These are phyloP conservation scores for Diaporthe sp. DNA, from an alignment of 2,329 filamentous ascomycete genomes.

Conservation along the genomic window DNA sequence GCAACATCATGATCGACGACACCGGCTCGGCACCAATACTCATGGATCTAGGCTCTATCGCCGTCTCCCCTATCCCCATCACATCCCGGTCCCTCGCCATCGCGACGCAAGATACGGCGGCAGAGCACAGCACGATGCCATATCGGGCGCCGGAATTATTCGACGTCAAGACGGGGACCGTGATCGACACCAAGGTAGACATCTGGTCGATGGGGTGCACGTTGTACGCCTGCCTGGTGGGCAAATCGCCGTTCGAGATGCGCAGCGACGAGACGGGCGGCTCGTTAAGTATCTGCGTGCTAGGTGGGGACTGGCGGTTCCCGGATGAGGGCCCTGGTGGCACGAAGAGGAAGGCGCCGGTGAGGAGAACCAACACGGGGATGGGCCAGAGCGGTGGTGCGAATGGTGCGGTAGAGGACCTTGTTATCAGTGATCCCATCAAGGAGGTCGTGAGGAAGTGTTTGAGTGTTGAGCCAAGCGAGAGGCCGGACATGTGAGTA, in stretches of 20 bases:
- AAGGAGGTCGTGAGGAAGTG: constrained; percentile 91
- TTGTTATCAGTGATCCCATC: constrained; percentile 82
- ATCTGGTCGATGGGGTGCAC: constrained; percentile 99
- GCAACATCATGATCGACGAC: constrained; percentile 99
- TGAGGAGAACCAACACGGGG: constrained; percentile 47
- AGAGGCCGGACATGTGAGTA: constrained; percentile 81
- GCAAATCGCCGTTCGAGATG: constrained; percentile 97
- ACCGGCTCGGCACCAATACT: constrained; percentile 89
- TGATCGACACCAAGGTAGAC: constrained; percentile 96
- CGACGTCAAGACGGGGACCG: constrained; percentile 92
- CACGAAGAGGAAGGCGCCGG: constrained; percentile 58
- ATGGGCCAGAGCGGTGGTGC: constrained; percentile 47
- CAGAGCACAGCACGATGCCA: constrained; percentile 98
- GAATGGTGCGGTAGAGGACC: constrained; percentile 56
- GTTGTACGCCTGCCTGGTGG: constrained; percentile 95
- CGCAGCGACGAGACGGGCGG: constrained; percentile 96
- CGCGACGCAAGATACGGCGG: constrained; percentile 92
- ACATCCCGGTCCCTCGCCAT: constrained; percentile 92
- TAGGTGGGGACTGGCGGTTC: constrained; percentile 96
- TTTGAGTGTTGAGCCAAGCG: constrained; percentile 86
- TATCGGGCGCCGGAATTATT: constrained; percentile 98
- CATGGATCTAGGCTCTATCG: constrained; percentile 96
- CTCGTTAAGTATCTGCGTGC: constrained; percentile 89
- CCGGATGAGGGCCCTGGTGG: constrained; percentile 84
- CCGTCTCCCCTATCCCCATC: constrained; percentile 88